phyloP scores from a whole-genome alignment of 2,329 filamentous ascomycete species.

The Clonostachys byssicola region DNA sequence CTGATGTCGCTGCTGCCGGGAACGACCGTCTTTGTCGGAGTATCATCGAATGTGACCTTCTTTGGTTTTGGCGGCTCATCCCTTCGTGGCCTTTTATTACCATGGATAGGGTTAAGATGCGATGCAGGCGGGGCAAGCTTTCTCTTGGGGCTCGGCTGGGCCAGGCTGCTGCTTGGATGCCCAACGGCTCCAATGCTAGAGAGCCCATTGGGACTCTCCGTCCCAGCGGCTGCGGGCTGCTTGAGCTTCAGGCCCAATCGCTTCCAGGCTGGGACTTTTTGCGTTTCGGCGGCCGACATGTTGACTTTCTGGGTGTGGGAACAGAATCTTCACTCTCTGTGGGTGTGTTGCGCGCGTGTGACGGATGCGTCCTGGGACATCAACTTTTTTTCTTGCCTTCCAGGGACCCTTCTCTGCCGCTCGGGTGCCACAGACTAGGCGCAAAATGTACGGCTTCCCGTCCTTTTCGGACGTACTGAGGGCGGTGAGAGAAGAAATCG shows the following conservation, averaged over 20 bases:
- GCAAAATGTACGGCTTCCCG: too few relatives aligned
- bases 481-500: too few relatives aligned
- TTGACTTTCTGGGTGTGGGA: too few relatives aligned
- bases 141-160: conserved; percentile 26
- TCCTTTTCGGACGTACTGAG: too few relatives aligned
- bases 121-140: conserved; percentile 27
- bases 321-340: conserved; percentile 7
- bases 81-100: conserved; percentile 1
- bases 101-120: conserved; percentile 5
- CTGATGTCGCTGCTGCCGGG: conserved; percentile 12
- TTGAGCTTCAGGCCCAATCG: conserved; percentile 62
- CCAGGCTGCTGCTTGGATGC: conserved; percentile 21
- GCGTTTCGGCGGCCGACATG: background rate
- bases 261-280: conserved; percentile 53
- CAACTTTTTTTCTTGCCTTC: background rate
- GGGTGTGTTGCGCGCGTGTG: conserved; percentile 13
- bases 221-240: conserved; percentile 22
- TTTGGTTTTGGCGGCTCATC: conserved; percentile 33
- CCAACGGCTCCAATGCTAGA: conserved; percentile 26
- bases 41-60: conserved; percentile 44
- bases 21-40: conserved; percentile 22
- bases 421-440: too few relatives aligned
- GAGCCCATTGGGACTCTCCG: conserved; percentile 17
- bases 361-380: background rate
- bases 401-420: too few relatives aligned